Percentiles rank a stretch among this genome's conserved stretches.
Evolutionary conservation across 2,329 filamentous ascomycete species (phyloP).

Genomic region (Ophiosphaerella narmari): DNA sequence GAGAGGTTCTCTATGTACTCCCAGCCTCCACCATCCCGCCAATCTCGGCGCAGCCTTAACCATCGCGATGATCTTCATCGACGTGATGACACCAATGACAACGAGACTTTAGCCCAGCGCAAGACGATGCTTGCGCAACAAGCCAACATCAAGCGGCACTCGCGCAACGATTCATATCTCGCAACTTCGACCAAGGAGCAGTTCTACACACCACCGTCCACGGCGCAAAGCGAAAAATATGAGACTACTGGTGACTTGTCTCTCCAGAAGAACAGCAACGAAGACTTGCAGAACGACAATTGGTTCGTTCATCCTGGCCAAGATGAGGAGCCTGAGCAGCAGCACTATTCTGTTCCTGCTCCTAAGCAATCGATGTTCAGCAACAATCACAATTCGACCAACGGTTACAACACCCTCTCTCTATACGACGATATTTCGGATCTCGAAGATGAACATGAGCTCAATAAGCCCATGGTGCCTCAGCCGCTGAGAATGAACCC

Average conservation of each 20-base stretch:
- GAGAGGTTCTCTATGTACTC: slow-evolving; percentile 52
- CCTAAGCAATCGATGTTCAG: slow-evolving; percentile 29
- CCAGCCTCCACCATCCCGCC: slow-evolving; percentile 40
- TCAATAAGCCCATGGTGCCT: slow-evolving; percentile 36
- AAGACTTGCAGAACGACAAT: slow-evolving; percentile 51
- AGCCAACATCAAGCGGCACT: slow-evolving; percentile 39
- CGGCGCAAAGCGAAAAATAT: slow-evolving; percentile 18
- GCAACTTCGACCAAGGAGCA: slow-evolving; percentile 36
- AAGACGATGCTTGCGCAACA: slow-evolving; percentile 41
- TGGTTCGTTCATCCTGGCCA: slow-evolving; percentile 51
- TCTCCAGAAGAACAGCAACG: slow-evolving; percentile 33
- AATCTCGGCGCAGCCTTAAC: slow-evolving; percentile 46
- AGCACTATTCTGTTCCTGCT: slow-evolving; percentile 13
- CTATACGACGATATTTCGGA: slow-evolving; percentile 36
- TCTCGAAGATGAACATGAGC: slow-evolving; percentile 31
- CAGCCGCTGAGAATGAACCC: slow-evolving; percentile 56
- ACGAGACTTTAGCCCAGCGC: slow-evolving; percentile 39
- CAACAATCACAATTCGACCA: slow-evolving; percentile 24
- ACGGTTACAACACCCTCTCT: slow-evolving; percentile 36
- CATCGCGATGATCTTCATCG: slow-evolving; percentile 36
- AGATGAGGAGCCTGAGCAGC: slow-evolving; percentile 15
- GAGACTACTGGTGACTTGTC: slow-evolving; percentile 33
- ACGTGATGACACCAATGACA: slow-evolving; percentile 28
- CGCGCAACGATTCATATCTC: slow-evolving; percentile 32
- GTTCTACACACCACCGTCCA: slow-evolving; percentile 34